Evolutionary conservation across 116 monocot genomes (phyloP), one percentile per base, ranked within the genome.

Genomic region (Posidonia oceanica): DNA sequence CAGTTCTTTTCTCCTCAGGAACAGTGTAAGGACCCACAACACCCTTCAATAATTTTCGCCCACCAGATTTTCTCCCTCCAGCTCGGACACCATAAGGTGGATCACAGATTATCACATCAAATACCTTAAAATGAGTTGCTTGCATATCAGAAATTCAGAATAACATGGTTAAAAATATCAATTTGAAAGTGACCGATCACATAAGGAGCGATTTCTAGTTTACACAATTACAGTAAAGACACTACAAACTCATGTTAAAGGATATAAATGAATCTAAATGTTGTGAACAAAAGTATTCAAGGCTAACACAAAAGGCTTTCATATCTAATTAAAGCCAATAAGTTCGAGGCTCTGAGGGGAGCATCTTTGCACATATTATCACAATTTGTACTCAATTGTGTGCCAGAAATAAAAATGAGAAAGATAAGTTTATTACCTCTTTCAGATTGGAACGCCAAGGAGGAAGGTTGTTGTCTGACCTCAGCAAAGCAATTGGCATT

Each of bases 41-140:
- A 5, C 97, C 97, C 69, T 89, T 97, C 14, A 97, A 64, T 42
- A 97, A 61, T 66, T 97, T 97, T 12, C 97, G 69, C 5, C 97
- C 97, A 62, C 97, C 97, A 7, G 97, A 97, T 78, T 97, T 97
- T 20, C 97, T 80, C 10, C 97, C 97, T 8, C 92, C 97, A 59
- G 97, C 97, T 70, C 97, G 97, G 14, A 97, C 92, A 15, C 97
- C 97, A 65, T 97, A 97, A 14, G 97, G 97, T 54, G 97, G 97
- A 56, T 97, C 97, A 53, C 97, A 97, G 51, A 97, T 89, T 80
- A 97, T 97, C 7, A 92, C 92, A 79, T 97, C 97, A 18, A 92
- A 92, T 61, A 97, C 76, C 95, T 95, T 11, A 10, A 52, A 48
- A 48, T 48, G 48, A 7, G 8, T 48, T 48, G 48, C 3, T 48